phyloP scores from a whole-genome alignment of 192 early-diverging fungal genomes.

The Coemansia sp. region DNA sequence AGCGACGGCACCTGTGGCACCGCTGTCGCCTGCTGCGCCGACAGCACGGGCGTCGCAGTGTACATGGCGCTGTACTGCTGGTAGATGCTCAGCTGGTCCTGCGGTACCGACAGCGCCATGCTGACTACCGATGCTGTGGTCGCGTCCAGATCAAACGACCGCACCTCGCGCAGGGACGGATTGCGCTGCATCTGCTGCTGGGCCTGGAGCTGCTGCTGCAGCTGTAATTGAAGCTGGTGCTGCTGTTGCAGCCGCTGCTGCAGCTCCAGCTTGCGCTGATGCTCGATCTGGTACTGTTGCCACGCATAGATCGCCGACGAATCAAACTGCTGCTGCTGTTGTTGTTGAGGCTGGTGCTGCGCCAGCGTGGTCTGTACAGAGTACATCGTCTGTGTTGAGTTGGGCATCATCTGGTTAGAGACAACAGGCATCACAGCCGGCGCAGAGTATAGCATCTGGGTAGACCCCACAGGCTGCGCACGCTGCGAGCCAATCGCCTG shows the following conservation, averaged over 20 bases:
- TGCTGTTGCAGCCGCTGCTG: conserved; percentile 38
- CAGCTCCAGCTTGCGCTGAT: conserved; percentile 26
- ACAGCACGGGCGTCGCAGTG: not conserved
- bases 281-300: conserved; percentile 46
- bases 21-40: not conserved
- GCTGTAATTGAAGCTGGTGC: conserved; percentile 24
- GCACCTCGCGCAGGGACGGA: conserved; percentile 1
- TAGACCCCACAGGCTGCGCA: not conserved
- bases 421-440: too few relatives aligned
- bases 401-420: too few relatives aligned
- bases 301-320: conserved; percentile 24
- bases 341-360: not conserved
- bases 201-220: conserved; percentile 19
- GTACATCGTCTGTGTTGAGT: not conserved
- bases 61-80: not conserved
- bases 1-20: not conserved
- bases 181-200: conserved; percentile 16
- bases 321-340: conserved; percentile 1
- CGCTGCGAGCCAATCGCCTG: conserved; percentile 37
- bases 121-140: conserved; percentile 12
- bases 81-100: not conserved
- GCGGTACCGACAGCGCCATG: conserved; percentile 16
- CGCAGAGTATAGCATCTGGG: not conserved
- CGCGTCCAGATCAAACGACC: conserved; percentile 2
- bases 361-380: conserved; percentile 6